Conservation (phyloP, 108 stramenopile genomes). For the Stephanodiscus minutulus region DNA sequence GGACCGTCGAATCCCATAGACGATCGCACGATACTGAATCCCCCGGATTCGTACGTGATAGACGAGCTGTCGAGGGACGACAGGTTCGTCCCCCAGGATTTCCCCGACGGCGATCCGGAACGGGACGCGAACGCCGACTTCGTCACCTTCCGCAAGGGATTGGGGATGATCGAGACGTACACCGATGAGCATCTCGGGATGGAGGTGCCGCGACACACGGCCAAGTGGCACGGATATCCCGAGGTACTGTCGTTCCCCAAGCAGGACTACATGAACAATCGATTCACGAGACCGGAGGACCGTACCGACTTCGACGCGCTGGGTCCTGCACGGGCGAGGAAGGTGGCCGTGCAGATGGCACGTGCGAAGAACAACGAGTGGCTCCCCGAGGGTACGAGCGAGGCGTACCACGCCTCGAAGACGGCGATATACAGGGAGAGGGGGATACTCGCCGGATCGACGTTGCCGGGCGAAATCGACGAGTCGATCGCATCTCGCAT, state of each 20-base stretch:
- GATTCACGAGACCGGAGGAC: slow-evolving; percentile 71
- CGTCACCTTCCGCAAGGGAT: slow-evolving; percentile 63
- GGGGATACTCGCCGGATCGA: slow-evolving; percentile 73
- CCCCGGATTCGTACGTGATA: slow-evolving; percentile 73
- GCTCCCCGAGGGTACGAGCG: slow-evolving; percentile 67
- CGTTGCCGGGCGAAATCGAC: slow-evolving; percentile 61
- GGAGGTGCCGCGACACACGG: slow-evolving; percentile 69
- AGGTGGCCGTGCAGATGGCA: slow-evolving; percentile 72
- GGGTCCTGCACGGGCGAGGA: slow-evolving; percentile 66
- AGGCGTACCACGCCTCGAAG: slow-evolving; percentile 55
- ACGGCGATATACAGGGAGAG: slow-evolving; percentile 63
- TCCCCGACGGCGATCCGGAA: slow-evolving; percentile 69
- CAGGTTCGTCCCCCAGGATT: slow-evolving; percentile 57
- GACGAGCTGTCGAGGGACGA: slow-evolving; percentile 65
- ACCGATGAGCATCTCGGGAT: slow-evolving; percentile 72
- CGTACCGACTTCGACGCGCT: slow-evolving; percentile 70
- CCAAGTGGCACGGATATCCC: slow-evolving; percentile 85
- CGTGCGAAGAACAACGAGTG: slow-evolving; percentile 87
- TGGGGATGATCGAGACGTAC: slow-evolving; percentile 78
- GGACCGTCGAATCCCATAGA: slow-evolving; percentile 81
- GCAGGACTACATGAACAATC: slow-evolving; percentile 77
- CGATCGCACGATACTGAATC: slow-evolving; percentile 65
- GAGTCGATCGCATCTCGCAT: slow-evolving; percentile 59
- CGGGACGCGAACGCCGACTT: slow-evolving; percentile 64
- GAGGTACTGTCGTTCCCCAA: slow-evolving; percentile 59